Percentiles rank a stretch among this genome's conserved stretches.
These are phyloP conservation scores for Psilocybe azurescens DNA, from an alignment of 768 basidiomycete species.

Conservation along the genomic window DNA sequence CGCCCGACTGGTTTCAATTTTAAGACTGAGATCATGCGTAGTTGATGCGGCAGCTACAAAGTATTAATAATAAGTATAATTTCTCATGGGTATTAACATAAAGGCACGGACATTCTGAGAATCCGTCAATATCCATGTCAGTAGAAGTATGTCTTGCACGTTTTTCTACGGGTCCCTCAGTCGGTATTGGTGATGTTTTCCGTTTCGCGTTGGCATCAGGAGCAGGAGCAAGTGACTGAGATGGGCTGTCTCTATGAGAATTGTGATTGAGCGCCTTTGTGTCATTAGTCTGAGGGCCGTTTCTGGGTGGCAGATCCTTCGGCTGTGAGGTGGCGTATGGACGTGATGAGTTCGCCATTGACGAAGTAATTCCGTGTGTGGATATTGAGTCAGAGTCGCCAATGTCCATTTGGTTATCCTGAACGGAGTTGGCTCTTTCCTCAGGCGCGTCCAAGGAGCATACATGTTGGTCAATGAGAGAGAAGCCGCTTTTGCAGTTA, in stretches of 20 bases:
- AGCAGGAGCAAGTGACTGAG: slow-evolving; percentile 18
- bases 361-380: slow-evolving; percentile 3
- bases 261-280: slow-evolving; percentile 8
- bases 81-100: neutral
- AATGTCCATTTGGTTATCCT: slow-evolving; percentile 26
- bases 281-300: slow-evolving; percentile 13
- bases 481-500: slow-evolving; percentile 74
- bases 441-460: slow-evolving; percentile 60
- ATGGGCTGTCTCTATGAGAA: neutral
- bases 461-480: slow-evolving; percentile 74
- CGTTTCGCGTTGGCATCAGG: slow-evolving; percentile 45
- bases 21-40: slow-evolving; percentile 6
- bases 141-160: slow-evolving; percentile 58
- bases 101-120: slow-evolving; percentile 33
- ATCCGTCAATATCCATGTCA: slow-evolving; percentile 51
- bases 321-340: slow-evolving; percentile 18
- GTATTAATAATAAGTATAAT: neutral
- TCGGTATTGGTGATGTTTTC: slow-evolving; percentile 54
- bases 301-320: slow-evolving; percentile 17
- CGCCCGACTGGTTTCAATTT: slow-evolving; percentile 27
- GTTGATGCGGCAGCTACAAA: slow-evolving; percentile 23
- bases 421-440: slow-evolving; percentile 25
- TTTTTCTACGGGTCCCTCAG: slow-evolving; percentile 65
- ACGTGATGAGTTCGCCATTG: slow-evolving; percentile 6
- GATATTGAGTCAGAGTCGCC: slow-evolving; percentile 15